Conservation (phyloP, 108 stramenopile genomes). For the Skeletonema tropicum region DNA sequence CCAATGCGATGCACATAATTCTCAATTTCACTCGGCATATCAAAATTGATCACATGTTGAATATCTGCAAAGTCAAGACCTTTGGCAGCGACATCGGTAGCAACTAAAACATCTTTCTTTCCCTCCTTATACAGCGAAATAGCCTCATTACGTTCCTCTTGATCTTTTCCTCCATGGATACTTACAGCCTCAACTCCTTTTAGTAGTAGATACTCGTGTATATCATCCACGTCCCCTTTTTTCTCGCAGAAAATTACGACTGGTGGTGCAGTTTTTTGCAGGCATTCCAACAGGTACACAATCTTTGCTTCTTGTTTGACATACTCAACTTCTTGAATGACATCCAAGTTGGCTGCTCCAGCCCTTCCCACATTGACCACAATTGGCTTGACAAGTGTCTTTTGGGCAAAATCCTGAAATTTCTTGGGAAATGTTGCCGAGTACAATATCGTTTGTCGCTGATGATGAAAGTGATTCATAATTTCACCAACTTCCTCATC, state of each 20-base stretch:
- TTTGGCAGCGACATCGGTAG: conserved; percentile 99
- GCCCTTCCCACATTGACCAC: conserved; percentile 98
- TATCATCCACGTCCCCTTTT: conserved; percentile 97
- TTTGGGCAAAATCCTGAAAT: conserved; percentile 98
- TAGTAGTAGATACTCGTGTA: conserved; percentile 97
- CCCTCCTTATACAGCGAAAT: conserved; percentile 91
- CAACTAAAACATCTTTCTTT: conserved; percentile 96
- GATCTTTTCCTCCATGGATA: conserved; percentile 99
- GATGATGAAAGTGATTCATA: conserved; percentile 92
- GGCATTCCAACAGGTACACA: conserved; percentile 94
- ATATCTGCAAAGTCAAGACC: conserved; percentile 98
- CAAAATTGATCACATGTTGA: conserved; percentile 98
- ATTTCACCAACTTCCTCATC: conserved; percentile 97
- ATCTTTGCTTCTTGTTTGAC: conserved; percentile 98
- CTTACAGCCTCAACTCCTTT: conserved; percentile 98
- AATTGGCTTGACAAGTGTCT: conserved; percentile 93
- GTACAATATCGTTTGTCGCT: conserved; percentile 97
- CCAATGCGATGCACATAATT: conserved; percentile 96
- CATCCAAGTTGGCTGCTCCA: conserved; percentile 98
- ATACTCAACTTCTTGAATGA: conserved; percentile 99
- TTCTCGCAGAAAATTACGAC: conserved; percentile 97
- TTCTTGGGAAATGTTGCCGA: conserved; percentile 99
- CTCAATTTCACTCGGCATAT: conserved; percentile 99
- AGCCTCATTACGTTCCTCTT: conserved; percentile 97
- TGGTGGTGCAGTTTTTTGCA: conserved; percentile 99